phyloP scores from a whole-genome alignment of 2,329 filamentous ascomycete genomes.

The Ophiostoma himal-ulmi region DNA sequence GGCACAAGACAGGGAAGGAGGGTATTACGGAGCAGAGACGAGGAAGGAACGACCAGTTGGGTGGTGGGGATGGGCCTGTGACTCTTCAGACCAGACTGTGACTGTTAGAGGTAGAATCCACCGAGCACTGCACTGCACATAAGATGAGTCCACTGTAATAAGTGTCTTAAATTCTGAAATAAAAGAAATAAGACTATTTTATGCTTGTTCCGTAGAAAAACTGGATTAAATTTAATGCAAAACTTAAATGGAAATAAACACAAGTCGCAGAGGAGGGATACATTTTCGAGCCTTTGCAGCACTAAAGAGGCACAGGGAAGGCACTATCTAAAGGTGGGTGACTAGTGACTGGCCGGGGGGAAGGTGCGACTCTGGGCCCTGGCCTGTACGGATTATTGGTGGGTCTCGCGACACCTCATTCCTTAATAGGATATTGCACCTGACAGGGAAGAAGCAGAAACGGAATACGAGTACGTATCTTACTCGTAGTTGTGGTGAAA shows the following conservation, averaged over 20 bases:
- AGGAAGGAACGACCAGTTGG: conserved; percentile 1
- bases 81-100: background rate
- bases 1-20: conserved; percentile 6
- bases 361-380: conserved; percentile 12
- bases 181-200: background rate
- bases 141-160: background rate
- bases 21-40: background rate
- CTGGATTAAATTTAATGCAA: background rate
- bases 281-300: background rate
- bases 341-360: background rate
- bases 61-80: background rate
- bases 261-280: background rate
- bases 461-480: background rate
- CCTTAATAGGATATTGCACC: conserved; percentile 6
- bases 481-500: background rate
- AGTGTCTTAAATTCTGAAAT: too few species aligned
- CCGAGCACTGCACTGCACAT: background rate
- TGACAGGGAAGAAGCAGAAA: conserved; percentile 3
- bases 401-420: conserved; percentile 3
- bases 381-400: conserved; percentile 6
- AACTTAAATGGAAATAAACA: conserved; percentile 1
- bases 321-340: background rate
- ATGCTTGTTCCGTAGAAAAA: conserved; percentile 3
- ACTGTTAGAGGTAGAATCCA: background rate
- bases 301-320: too few species aligned